These are phyloP conservation scores for Xylariaceae sp. DNA, from an alignment of 2,329 filamentous ascomycete genomes.

Conservation along the genomic window DNA sequence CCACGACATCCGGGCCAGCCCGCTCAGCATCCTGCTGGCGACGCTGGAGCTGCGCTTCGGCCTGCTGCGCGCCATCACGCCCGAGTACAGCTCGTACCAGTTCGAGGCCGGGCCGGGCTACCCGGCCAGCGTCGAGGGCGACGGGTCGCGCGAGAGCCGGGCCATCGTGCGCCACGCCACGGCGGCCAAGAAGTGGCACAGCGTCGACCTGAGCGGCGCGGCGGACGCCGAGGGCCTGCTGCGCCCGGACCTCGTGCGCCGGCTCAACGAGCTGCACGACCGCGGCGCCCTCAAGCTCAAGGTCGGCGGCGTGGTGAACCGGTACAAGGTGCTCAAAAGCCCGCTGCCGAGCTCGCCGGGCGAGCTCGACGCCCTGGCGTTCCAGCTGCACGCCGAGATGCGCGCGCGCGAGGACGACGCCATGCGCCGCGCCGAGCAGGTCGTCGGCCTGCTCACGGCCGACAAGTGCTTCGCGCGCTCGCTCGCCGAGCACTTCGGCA, in stretches of 20 bases:
- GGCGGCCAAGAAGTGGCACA: slow-evolving; percentile 33
- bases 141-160: slow-evolving; percentile 33
- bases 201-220: slow-evolving; percentile 41
- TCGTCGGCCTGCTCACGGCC: slow-evolving; percentile 47
- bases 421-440: slow-evolving; percentile 39
- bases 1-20: slow-evolving; percentile 45
- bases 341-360: slow-evolving; percentile 35
- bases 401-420: slow-evolving; percentile 45
- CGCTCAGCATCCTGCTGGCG: slow-evolving; percentile 48
- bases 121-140: slow-evolving; percentile 21
- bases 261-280: slow-evolving; percentile 48
- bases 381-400: slow-evolving; percentile 43
- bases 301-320: slow-evolving; percentile 42
- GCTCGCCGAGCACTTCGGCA: slow-evolving; percentile 51
- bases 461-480: slow-evolving; percentile 42
- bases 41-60: slow-evolving; percentile 52
- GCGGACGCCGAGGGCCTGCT: slow-evolving; percentile 24
- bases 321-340: slow-evolving; percentile 41
- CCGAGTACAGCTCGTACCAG: slow-evolving; percentile 48
- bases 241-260: slow-evolving; percentile 42
- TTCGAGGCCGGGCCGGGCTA: slow-evolving; percentile 34
- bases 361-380: slow-evolving; percentile 37
- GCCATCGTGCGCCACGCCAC: slow-evolving; percentile 35
- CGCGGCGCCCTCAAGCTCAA: slow-evolving; percentile 41
- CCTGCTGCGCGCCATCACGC: slow-evolving; percentile 48